phyloP scores from a whole-genome alignment of 768 basidiomycete species.

The Panus rudis region DNA sequence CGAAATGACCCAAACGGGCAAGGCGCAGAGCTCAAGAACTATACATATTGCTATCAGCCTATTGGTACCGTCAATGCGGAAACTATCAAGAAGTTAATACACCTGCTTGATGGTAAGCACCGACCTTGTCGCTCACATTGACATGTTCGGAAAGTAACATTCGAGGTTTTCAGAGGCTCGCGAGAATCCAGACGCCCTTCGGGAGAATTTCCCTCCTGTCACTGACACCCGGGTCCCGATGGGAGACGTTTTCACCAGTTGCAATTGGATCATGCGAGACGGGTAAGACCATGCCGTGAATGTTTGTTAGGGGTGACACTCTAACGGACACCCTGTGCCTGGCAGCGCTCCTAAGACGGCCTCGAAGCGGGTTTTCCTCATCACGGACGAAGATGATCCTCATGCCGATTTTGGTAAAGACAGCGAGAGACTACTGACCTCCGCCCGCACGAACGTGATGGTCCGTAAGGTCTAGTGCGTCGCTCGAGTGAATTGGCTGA shows the following conservation, averaged over 20 bases:
- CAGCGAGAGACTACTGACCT: slow-evolving; percentile 50
- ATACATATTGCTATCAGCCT: slow-evolving; percentile 67
- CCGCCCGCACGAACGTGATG: slow-evolving; percentile 64
- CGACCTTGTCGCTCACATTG: not conserved
- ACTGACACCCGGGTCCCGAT: slow-evolving; percentile 57
- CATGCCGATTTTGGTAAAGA: slow-evolving; percentile 45
- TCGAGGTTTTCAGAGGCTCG: slow-evolving; percentile 55
- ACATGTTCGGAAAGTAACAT: slow-evolving; percentile 5
- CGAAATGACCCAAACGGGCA: slow-evolving; percentile 29
- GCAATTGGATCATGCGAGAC: slow-evolving; percentile 84
- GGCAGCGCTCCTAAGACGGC: slow-evolving; percentile 77
- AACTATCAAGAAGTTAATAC: slow-evolving; percentile 72
- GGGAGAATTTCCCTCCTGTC: slow-evolving; percentile 58
- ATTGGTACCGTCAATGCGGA: slow-evolving; percentile 75
- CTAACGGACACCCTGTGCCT: not conserved
- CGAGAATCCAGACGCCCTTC: slow-evolving; percentile 52
- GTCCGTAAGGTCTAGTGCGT: slow-evolving; percentile 31
- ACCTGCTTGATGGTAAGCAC: slow-evolving; percentile 64
- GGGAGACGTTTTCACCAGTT: slow-evolving; percentile 86
- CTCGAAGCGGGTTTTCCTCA: slow-evolving; percentile 87
- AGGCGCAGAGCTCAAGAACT: slow-evolving; percentile 57
- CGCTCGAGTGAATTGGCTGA: not conserved
- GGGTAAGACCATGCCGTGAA: slow-evolving; percentile 48
- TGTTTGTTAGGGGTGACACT: not conserved
- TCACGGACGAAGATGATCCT: slow-evolving; percentile 87